Evolutionary conservation across 1,284 basidiomycete species (phyloP).

Genomic region (Flammula alnicola): DNA sequence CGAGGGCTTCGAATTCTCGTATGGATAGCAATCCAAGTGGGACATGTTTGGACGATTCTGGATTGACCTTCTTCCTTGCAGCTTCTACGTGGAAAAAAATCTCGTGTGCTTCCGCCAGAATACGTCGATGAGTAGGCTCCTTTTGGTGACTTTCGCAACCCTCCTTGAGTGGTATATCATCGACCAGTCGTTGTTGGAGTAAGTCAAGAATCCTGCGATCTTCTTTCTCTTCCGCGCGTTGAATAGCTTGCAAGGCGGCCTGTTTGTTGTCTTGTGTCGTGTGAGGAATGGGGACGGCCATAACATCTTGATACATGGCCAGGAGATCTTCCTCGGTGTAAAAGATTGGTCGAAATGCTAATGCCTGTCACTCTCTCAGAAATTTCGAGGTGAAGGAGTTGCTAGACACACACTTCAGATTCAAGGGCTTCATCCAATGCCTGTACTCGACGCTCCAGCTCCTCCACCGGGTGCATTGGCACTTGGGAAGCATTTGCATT

Average conservation of each 20-base stretch:
- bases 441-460: slow-evolving; percentile 42
- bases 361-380: slow-evolving; percentile 28
- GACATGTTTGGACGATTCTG: slow-evolving; percentile 23
- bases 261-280: slow-evolving; percentile 16
- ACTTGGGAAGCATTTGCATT: slow-evolving; percentile 1
- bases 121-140: slow-evolving; percentile 29
- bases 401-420: slow-evolving; percentile 37
- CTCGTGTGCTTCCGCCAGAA: slow-evolving; percentile 33
- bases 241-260: slow-evolving; percentile 18
- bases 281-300: slow-evolving; percentile 40
- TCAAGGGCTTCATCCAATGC: slow-evolving; percentile 41
- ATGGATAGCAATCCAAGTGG: slow-evolving; percentile 48
- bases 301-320: slow-evolving; percentile 56
- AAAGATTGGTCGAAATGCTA: slow-evolving; percentile 34
- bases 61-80: slow-evolving; percentile 28
- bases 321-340: slow-evolving; percentile 57
- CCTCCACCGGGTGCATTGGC: slow-evolving; percentile 16
- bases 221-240: slow-evolving; percentile 30
- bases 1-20: slow-evolving; percentile 57
- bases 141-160: slow-evolving; percentile 4
- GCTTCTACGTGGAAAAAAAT: slow-evolving; percentile 36
- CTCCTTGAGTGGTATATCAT: slow-evolving; percentile 16
- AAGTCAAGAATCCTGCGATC: slow-evolving; percentile 33
- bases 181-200: slow-evolving; percentile 30
- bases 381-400: not conserved